These are phyloP conservation scores for Anthracocystis setariae DNA, from an alignment of 1,284 basidiomycete genomes.

Conservation along the genomic window DNA sequence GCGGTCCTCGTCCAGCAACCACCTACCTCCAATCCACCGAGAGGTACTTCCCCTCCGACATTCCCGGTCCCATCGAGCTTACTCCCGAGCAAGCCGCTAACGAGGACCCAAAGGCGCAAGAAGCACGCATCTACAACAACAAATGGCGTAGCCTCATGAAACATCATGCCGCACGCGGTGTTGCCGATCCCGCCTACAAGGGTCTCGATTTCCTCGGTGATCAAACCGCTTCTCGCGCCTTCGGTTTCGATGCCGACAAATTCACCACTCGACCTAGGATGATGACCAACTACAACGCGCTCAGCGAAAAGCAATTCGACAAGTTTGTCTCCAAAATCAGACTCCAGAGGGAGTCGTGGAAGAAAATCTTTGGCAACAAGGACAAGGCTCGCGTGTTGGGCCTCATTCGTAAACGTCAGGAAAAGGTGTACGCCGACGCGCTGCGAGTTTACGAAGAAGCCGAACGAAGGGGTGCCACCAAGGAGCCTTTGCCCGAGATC, in stretches of 20 bases:
- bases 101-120: conserved; percentile 22
- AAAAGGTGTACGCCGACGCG: conserved; percentile 33
- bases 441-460: conserved; percentile 39
- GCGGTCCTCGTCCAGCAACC: conserved; percentile 42
- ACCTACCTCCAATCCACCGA: conserved; percentile 41
- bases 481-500: conserved; percentile 38
- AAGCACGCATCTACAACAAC: conserved; percentile 38
- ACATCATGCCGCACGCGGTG: conserved; percentile 40
- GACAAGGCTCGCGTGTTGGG: conserved; percentile 39
- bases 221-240: conserved; percentile 27
- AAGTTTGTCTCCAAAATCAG: conserved; percentile 50
- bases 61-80: conserved; percentile 29
- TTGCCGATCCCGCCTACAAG: conserved; percentile 41
- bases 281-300: conserved; percentile 60
- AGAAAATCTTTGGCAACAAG: conserved; percentile 31
- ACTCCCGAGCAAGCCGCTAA: conserved; percentile 28
- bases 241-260: conserved; percentile 39
- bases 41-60: conserved; percentile 45
- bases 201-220: conserved; percentile 46
- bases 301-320: conserved; percentile 53
- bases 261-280: conserved; percentile 50
- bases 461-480: conserved; percentile 34
- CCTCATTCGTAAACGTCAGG: conserved; percentile 37
- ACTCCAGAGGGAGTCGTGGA: conserved; percentile 26
- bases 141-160: conserved; percentile 36